Evolutionary conservation across 352 stramenopile species (phyloP).

Genomic region (Phytophthora idaei): DNA sequence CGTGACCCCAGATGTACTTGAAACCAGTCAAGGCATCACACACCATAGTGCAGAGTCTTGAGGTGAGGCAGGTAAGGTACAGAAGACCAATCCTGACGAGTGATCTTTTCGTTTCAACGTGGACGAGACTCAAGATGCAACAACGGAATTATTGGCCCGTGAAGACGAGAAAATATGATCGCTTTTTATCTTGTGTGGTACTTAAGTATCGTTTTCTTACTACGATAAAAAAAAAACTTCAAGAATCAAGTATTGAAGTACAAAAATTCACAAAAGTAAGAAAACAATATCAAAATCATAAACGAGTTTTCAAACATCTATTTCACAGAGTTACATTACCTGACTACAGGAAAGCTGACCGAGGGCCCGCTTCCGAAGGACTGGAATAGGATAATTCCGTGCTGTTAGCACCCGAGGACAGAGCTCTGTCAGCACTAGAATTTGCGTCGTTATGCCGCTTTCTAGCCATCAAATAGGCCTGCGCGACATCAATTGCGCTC

Average conservation of each 20-base stretch:
- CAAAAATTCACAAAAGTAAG: too few species aligned
- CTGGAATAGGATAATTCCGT: conserved; percentile 10
- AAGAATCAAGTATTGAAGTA: too few species aligned
- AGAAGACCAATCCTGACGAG: conserved; percentile 23
- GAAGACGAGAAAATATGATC: background rate
- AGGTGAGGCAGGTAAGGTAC: conserved; percentile 2
- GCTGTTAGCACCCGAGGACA: conserved; percentile 18
- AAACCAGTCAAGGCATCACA: conserved; percentile 12
- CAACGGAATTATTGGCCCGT: background rate
- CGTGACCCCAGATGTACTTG: conserved; percentile 22
- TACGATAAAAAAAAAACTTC: too few species aligned
- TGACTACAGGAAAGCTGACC: background rate
- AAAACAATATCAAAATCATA: too few species aligned
- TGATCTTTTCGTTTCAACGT: conserved; percentile 17
- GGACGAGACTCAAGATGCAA: background rate
- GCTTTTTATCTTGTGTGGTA: too few species aligned
- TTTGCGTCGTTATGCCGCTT: conserved; percentile 19
- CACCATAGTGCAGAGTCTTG: background rate
- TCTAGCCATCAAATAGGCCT: conserved; percentile 38
- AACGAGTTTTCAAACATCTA: too few species aligned
- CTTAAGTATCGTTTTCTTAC: too few species aligned
- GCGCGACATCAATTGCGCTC: conserved; percentile 27
- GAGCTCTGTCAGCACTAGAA: conserved; percentile 9
- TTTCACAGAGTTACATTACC: too few species aligned
- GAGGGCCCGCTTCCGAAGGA: background rate